A percentile compares a stretch with the other conserved stretches of the same genome.
These are phyloP conservation scores for Talaromyces sp. DNA, from an alignment of 2,329 filamentous ascomycete species.

Conservation along the genomic window DNA sequence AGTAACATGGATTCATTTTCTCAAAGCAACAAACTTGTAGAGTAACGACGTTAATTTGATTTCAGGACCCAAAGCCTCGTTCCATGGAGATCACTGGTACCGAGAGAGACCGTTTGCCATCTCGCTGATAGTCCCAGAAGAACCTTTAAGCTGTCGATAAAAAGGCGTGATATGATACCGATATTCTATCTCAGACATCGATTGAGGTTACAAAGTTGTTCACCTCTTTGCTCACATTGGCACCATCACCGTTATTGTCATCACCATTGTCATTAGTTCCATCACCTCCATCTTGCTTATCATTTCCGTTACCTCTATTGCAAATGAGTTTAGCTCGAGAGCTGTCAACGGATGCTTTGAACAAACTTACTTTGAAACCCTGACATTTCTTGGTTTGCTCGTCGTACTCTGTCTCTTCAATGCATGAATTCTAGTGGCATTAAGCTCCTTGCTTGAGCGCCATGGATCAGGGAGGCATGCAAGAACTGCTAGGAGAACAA, in stretches of 20 bases:
- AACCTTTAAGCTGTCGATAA: not conserved
- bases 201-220: not conserved
- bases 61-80: too few species aligned
- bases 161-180: not conserved
- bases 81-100: too few species aligned
- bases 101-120: too few species aligned
- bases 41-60: not conserved
- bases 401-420: not conserved
- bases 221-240: not conserved
- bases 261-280: not conserved
- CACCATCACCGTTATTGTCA: not conserved
- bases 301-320: not conserved
- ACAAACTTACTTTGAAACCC: not conserved
- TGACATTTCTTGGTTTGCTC: not conserved
- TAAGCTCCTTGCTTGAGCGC: conserved; percentile 4
- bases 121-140: too few species aligned
- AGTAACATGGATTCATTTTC: not conserved
- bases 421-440: not conserved
- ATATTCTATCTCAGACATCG: not conserved
- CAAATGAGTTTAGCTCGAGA: not conserved
- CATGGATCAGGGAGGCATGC: conserved; percentile 4
- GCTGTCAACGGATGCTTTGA: not conserved
- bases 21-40: not conserved
- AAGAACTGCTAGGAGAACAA: not conserved
- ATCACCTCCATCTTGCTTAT: not conserved